Conservation (phyloP, 495 filamentous ascomycete species). For the Neurospora sublineolata region DNA sequence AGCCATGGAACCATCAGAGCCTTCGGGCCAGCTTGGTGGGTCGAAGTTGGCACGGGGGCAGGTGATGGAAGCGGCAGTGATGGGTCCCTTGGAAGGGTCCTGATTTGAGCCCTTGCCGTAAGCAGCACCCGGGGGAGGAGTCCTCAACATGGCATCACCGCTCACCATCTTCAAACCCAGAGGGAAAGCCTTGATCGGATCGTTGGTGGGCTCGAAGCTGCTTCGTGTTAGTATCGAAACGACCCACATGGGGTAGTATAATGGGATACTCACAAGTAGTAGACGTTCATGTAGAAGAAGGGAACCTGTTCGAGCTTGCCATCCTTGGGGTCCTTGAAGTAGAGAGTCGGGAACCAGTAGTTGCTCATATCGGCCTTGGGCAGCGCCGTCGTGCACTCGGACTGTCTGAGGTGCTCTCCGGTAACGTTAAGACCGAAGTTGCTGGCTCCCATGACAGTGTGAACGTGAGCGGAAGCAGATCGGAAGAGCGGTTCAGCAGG, state of each 20-base stretch:
- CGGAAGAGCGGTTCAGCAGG: no score
- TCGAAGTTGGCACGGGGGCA: constrained; percentile 35
- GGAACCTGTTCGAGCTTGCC: constrained; percentile 55
- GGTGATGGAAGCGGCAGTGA: constrained; percentile 34
- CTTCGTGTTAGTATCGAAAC: constrained; percentile 8
- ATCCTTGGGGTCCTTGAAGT: constrained; percentile 48
- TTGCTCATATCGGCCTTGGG: constrained; percentile 58
- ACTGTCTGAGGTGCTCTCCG: constrained; percentile 44
- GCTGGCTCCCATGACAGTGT: constrained; percentile 59
- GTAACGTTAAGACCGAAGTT: constrained; percentile 54
- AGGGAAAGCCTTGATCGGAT: constrained; percentile 56
- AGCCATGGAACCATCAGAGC: constrained; percentile 33
- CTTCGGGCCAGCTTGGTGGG: constrained; percentile 39
- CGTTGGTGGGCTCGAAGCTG: constrained; percentile 44
- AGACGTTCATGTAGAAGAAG: constrained; percentile 49
- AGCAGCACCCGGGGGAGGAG: constrained; percentile 21
- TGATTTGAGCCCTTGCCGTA: constrained; percentile 14
- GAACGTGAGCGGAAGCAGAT: constrained; percentile 53
- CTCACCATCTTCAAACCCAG: constrained; percentile 59
- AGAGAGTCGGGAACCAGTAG: constrained; percentile 68
- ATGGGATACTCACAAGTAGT: constrained; percentile 49
- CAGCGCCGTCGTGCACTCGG: constrained; percentile 55
- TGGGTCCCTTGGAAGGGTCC: constrained; percentile 29
- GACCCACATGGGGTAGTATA: not conserved
- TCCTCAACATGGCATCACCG: constrained; percentile 45